These are phyloP conservation scores for Fusarium pseudocircinatum DNA, from an alignment of 2,329 filamentous ascomycete genomes.

Conservation along the genomic window DNA sequence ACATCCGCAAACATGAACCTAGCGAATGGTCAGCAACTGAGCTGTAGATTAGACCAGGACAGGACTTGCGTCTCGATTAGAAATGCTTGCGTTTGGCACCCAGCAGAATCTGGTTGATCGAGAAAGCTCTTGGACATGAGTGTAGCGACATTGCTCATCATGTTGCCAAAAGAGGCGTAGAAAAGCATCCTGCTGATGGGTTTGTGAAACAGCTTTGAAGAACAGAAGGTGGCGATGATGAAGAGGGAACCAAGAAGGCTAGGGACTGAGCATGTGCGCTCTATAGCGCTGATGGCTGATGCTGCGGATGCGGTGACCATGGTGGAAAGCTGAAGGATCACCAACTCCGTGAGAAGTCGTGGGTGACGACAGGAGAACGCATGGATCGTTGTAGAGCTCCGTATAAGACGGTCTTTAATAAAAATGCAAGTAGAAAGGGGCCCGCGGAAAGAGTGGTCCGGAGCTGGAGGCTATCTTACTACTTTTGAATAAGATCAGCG, in stretches of 20 bases:
- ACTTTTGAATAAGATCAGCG: not conserved
- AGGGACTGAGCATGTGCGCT: constrained; percentile 8
- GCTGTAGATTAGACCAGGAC: not conserved
- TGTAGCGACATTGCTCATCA: constrained; percentile 18
- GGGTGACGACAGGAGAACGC: not conserved
- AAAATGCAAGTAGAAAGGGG: constrained; percentile 1
- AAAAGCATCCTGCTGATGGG: constrained; percentile 14
- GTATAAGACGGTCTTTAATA: not conserved
- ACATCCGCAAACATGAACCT: constrained; percentile 20
- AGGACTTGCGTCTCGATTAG: constrained; percentile 5
- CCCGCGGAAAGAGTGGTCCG: not conserved
- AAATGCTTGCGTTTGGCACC: constrained; percentile 11
- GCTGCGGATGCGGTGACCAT: not conserved
- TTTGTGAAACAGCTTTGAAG: constrained; percentile 8
- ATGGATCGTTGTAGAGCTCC: not conserved
- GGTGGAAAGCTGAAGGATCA: not conserved
- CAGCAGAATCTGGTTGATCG: not conserved
- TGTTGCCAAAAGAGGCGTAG: constrained; percentile 11
- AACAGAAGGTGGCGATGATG: constrained; percentile 1
- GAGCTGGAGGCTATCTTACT: not conserved
- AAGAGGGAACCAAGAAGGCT: constrained; percentile 10
- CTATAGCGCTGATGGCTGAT: constrained; percentile 5
- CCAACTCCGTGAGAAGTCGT: not conserved
- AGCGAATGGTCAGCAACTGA: not conserved
- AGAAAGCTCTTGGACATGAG: not conserved